Conservation (phyloP, 2,329 filamentous ascomycete genomes). For the Gaeumannomyces sp. region DNA sequence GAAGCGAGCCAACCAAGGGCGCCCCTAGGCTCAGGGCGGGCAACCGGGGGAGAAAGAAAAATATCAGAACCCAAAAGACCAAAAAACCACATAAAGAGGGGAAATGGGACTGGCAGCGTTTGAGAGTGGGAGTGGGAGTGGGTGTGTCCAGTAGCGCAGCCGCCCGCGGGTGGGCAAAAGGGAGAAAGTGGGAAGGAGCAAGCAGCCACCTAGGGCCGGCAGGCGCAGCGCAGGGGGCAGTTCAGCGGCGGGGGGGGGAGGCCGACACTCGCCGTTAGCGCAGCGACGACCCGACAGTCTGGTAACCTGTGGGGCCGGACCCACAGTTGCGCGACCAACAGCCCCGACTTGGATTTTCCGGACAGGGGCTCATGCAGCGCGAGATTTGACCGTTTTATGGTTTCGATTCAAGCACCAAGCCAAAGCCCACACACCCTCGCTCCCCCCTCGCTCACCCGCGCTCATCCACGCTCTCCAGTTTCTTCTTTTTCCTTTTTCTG, state of each 20-base stretch:
- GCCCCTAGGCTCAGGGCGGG: no score
- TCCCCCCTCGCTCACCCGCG: no score
- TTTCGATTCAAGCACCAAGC: neutral
- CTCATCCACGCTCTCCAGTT: neutral
- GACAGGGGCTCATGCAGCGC: neutral
- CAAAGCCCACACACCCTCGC: neutral
- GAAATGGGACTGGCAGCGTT: neutral
- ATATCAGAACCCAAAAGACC: neutral
- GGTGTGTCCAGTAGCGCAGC: neutral
- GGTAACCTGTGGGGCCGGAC: no score
- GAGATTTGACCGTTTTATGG: neutral
- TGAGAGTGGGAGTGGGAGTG: neutral
- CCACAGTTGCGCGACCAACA: neutral
- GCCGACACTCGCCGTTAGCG: neutral
- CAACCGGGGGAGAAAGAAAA: neutral
- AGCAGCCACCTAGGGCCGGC: neutral
- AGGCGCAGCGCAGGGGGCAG: neutral
- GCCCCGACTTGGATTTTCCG: neutral
- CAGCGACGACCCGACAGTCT: neutral
- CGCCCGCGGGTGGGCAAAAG: neutral
- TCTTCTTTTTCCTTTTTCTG: neutral
- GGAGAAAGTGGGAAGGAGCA: neutral
- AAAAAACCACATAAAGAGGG: neutral
- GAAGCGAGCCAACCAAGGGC: neutral
- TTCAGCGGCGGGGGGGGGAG: neutral